Base-by-base conservation (phyloP, 2,329 filamentous ascomycete genomes). In the Chaetomium sp. region DNA sequence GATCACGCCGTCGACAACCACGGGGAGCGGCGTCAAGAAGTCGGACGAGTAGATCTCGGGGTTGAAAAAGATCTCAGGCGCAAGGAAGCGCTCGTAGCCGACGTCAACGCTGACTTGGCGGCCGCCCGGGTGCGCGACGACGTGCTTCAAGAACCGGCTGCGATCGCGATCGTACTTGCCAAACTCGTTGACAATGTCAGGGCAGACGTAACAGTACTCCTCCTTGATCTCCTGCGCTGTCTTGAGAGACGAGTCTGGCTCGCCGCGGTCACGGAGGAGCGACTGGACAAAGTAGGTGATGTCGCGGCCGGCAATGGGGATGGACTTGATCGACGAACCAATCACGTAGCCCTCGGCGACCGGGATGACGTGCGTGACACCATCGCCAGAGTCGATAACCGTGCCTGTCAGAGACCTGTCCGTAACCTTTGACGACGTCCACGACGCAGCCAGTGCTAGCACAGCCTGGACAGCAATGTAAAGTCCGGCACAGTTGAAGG, bases 21-120 rank as follows among this genome's bases (percentile, higher is more conserved):
- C 91, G 27, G 95, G 95, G 9, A 99, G 86, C 16, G 95, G 95
- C 13, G 95, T 99, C 70, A 99, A 82, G 83, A 99, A 99, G 77
- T 99, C 95, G 70, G 94, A 98, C 67, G 92, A 97, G 85, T 98
- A 98, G 74, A 99, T 99, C 81, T 99, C 95, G 33, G 95, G 95
- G 80, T 99, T 99, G 87, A 99, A 99, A 81, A 99, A 99, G 75
- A 99, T 99, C 78, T 99, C 95, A 27, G 96, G 96, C 2, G 95
- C 95, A 66, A 99, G 84, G 85, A 99, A 99, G 38, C 95, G 91
- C 79, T 99, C 95, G 80, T 98, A 99, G 60, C 95, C 95, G 60
- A 99, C 91, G 73, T 99, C 96, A 55, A 99, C 92, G 1, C 83
- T 86, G 25, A 94, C 89, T 72, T 91, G 88, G 71, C 91, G 90